Conservation (phyloP, 345 rosid genomes). For the Microthlaspi erraticum region DNA sequence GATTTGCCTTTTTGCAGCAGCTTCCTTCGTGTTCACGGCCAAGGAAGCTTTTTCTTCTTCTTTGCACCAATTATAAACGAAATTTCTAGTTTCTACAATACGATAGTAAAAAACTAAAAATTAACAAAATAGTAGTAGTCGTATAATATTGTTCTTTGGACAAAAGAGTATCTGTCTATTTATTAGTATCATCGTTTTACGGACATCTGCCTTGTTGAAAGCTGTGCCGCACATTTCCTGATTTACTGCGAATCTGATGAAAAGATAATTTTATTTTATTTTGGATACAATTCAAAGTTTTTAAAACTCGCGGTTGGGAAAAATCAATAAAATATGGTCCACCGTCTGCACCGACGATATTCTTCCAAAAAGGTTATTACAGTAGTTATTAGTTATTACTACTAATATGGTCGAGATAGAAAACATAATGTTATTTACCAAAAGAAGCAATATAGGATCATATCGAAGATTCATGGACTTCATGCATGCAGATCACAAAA, state of each 20-base stretch:
- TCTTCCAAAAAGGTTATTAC: no score
- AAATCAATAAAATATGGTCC: background rate
- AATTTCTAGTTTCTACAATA: constrained; percentile 9
- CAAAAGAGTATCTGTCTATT: background rate
- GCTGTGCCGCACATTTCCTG: constrained; percentile 35
- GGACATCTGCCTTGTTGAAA: constrained; percentile 26
- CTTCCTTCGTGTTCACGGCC: constrained; percentile 31
- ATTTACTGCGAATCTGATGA: constrained; percentile 28
- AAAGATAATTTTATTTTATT: background rate
- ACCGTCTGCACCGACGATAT: constrained; percentile 26
- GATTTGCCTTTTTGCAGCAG: constrained; percentile 16
- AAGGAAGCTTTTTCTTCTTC: background rate
- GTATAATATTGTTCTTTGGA: background rate
- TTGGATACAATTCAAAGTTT: background rate
- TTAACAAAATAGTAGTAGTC: background rate
- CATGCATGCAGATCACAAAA: constrained; percentile 23
- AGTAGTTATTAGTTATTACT: no score
- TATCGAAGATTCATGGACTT: background rate
- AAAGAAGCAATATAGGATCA: background rate
- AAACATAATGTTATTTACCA: background rate
- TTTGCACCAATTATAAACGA: background rate
- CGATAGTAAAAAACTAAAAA: background rate
- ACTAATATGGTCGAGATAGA: background rate
- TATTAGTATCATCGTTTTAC: background rate
- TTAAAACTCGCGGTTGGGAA: background rate